phyloP scores from a whole-genome alignment of 257 asterid genomes.

The Przewalskia tangutica region DNA sequence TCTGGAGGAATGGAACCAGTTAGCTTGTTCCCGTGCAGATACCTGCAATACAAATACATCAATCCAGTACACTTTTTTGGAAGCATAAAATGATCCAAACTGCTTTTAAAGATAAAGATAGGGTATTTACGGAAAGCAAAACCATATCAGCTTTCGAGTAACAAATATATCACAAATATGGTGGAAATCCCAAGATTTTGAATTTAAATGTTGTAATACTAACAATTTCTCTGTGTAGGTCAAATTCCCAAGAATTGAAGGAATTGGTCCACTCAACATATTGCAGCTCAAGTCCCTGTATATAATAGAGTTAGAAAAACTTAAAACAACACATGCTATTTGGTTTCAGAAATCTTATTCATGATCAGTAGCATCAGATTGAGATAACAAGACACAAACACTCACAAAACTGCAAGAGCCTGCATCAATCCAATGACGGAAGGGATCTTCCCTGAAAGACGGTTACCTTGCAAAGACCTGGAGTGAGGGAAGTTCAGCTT shows the following conservation, averaged over 20 bases:
- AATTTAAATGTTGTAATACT: constrained; percentile 11
- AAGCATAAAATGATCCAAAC: not conserved
- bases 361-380: not conserved
- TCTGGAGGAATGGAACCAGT: constrained; percentile 85
- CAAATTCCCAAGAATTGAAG: constrained; percentile 88
- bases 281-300: constrained; percentile 85
- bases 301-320: not conserved
- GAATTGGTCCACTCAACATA: constrained; percentile 73
- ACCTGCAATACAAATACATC: constrained; percentile 27
- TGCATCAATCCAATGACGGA: constrained; percentile 95
- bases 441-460: constrained; percentile 66
- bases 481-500: not conserved
- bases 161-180: not conserved
- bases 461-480: constrained; percentile 58
- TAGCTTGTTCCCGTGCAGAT: constrained; percentile 82
- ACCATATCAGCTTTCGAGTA: not conserved
- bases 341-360: not conserved
- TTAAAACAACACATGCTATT: not conserved
- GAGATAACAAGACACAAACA: not conserved
- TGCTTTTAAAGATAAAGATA: not conserved
- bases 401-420: constrained; percentile 98
- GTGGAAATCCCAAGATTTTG: not conserved
- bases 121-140: not conserved
- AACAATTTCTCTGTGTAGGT: constrained; percentile 87
- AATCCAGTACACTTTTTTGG: not conserved